Conservation (phyloP, 192 early-diverging fungal genomes). For the Umbelopsis ramanniana region DNA sequence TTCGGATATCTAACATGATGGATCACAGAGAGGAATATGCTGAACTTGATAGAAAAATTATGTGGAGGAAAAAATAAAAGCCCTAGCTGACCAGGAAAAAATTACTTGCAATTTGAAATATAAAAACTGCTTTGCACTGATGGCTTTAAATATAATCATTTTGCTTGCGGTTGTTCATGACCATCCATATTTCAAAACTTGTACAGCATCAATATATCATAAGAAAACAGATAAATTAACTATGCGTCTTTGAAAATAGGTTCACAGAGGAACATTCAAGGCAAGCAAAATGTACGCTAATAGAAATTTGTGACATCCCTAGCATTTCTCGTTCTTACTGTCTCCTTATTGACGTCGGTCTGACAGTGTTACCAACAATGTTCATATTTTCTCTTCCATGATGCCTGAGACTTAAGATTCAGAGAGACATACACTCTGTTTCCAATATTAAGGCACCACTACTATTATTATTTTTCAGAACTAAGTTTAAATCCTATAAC, state of each 20-base stretch:
- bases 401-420: not conserved
- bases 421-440: too few species aligned
- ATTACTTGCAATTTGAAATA: not conserved
- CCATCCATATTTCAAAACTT: not conserved
- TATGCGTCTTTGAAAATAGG: not conserved
- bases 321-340: slow-evolving; percentile 21
- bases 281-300: too few species aligned
- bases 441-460: too few species aligned
- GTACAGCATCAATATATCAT: slow-evolving; percentile 14
- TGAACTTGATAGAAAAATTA: too few species aligned
- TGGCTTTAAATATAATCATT: not conserved
- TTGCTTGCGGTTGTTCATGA: not conserved
- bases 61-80: not conserved
- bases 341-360: not conserved
- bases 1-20: slow-evolving; percentile 8
- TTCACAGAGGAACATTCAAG: too few species aligned
- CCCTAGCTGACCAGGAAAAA: slow-evolving; percentile 1
- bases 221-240: slow-evolving; percentile 24
- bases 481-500: too few species aligned
- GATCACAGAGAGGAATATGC: not conserved
- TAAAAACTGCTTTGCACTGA: not conserved
- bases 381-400: not conserved
- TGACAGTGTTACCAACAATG: not conserved
- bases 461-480: too few species aligned
- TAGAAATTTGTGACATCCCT: slow-evolving; percentile 4